phyloP scores from a whole-genome alignment of 2,329 filamentous ascomycete genomes.

The Monilinia aucupariae region DNA sequence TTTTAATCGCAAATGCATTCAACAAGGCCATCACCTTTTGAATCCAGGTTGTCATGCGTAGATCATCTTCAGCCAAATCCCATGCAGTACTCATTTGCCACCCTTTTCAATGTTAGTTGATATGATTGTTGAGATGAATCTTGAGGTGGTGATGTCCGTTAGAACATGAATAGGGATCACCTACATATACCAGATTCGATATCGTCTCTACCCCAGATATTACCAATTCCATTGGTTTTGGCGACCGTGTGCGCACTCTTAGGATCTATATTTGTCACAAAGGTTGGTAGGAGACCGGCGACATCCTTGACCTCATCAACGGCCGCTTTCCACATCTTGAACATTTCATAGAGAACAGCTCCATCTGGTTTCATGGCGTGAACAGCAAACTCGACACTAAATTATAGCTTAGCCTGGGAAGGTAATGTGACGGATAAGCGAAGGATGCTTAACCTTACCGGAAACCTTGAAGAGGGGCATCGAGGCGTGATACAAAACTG shows the following conservation, averaged over 20 bases:
- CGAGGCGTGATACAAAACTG: slow-evolving; percentile 15
- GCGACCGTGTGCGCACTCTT: slow-evolving; percentile 32
- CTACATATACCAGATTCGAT: slow-evolving; percentile 34
- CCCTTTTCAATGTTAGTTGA: slow-evolving; percentile 26
- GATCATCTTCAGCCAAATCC: slow-evolving; percentile 36
- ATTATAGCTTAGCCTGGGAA: neutral
- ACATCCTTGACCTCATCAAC: slow-evolving; percentile 36
- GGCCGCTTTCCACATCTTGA: slow-evolving; percentile 36
- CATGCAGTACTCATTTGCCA: slow-evolving; percentile 40
- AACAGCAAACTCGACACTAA: slow-evolving; percentile 33
- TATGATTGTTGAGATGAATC: too few species aligned
- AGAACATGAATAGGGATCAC: slow-evolving; percentile 9
- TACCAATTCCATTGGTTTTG: slow-evolving; percentile 38
- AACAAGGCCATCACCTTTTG: slow-evolving; percentile 31
- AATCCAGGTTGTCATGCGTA: slow-evolving; percentile 36
- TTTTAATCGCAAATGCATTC: slow-evolving; percentile 33
- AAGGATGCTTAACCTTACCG: slow-evolving; percentile 18
- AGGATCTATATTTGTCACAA: slow-evolving; percentile 36
- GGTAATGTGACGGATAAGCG: too few species aligned
- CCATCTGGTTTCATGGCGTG: slow-evolving; percentile 38
- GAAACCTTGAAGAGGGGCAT: slow-evolving; percentile 21
- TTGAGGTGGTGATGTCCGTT: neutral
- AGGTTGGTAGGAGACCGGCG: slow-evolving; percentile 37
- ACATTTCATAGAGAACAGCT: slow-evolving; percentile 34
- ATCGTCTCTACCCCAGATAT: slow-evolving; percentile 37